phyloP scores from a whole-genome alignment of 2,329 filamentous ascomycete species.

The Neocatenulostroma microsporum region DNA sequence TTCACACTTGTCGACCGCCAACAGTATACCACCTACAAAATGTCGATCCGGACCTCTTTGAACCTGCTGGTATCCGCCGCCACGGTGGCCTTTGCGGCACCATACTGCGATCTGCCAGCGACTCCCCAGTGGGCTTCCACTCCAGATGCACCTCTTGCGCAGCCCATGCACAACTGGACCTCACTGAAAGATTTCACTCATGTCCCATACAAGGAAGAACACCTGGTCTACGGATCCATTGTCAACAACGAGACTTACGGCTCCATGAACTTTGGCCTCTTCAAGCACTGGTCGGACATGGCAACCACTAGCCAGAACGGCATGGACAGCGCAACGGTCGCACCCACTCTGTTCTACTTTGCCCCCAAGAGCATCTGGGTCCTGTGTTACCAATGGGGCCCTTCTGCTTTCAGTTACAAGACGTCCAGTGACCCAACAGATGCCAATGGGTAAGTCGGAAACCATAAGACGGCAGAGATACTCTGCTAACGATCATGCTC shows the following conservation, averaged over 20 bases:
- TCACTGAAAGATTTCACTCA: slow-evolving; percentile 57
- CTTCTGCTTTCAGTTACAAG: slow-evolving; percentile 51
- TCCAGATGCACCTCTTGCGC: slow-evolving; percentile 34
- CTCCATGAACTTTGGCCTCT: slow-evolving; percentile 52
- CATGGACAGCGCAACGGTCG: slow-evolving; percentile 45
- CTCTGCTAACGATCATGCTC: slow-evolving; percentile 29
- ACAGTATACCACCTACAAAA: slow-evolving; percentile 1
- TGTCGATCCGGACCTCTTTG: neutral
- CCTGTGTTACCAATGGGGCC: slow-evolving; percentile 57
- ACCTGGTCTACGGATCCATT: slow-evolving; percentile 53
- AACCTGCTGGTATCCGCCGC: slow-evolving; percentile 2
- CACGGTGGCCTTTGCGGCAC: slow-evolving; percentile 1
- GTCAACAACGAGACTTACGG: slow-evolving; percentile 44
- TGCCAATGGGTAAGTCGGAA: slow-evolving; percentile 10
- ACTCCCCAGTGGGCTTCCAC: slow-evolving; percentile 2
- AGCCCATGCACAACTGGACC: slow-evolving; percentile 48
- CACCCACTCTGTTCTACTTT: slow-evolving; percentile 58
- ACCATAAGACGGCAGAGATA: neutral
- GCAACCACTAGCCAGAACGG: slow-evolving; percentile 44
- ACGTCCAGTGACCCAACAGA: slow-evolving; percentile 53
- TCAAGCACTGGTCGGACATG: slow-evolving; percentile 49
- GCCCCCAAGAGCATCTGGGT: slow-evolving; percentile 55
- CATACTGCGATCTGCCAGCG: slow-evolving; percentile 5
- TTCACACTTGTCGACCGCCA: neutral
- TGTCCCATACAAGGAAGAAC: slow-evolving; percentile 49